Percentiles rank a stretch among this genome's conserved stretches.
Evolutionary conservation across 73 alveolate species (phyloP).

Genomic region (Symbiodinium natans): DNA sequence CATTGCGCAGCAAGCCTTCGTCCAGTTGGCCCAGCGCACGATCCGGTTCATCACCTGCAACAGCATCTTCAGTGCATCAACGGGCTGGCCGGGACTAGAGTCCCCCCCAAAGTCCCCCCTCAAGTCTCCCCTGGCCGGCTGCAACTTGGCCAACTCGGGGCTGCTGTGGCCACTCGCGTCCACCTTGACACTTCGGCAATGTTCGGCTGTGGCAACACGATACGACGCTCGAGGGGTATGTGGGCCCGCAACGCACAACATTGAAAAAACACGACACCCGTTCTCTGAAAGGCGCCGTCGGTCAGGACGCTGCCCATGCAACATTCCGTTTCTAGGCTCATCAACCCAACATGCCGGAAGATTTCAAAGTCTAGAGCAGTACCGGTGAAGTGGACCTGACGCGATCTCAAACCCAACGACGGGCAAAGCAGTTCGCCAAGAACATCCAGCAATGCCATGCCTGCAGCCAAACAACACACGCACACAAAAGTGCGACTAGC

Average conservation of each 20-base stretch:
- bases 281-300: not conserved
- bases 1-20: no score
- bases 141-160: conserved; percentile 17
- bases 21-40: not conserved
- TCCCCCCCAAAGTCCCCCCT: no score
- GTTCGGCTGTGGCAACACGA: not conserved
- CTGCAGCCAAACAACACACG: no score
- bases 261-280: not conserved
- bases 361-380: not conserved
- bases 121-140: not conserved
- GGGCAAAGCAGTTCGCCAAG: no score
- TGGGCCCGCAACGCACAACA: not conserved
- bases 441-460: no score
- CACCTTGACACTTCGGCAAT: not conserved
- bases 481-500: no score
- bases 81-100: no score
- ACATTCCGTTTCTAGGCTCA: not conserved
- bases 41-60: conserved; percentile 11
- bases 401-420: no score
- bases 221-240: not conserved
- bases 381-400: no score
- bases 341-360: not conserved
- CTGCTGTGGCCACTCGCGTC: conserved; percentile 26
- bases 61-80: no score
- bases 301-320: not conserved